phyloP scores from a whole-genome alignment of 2,329 filamentous ascomycete species.

The Aureobasidium lini region DNA sequence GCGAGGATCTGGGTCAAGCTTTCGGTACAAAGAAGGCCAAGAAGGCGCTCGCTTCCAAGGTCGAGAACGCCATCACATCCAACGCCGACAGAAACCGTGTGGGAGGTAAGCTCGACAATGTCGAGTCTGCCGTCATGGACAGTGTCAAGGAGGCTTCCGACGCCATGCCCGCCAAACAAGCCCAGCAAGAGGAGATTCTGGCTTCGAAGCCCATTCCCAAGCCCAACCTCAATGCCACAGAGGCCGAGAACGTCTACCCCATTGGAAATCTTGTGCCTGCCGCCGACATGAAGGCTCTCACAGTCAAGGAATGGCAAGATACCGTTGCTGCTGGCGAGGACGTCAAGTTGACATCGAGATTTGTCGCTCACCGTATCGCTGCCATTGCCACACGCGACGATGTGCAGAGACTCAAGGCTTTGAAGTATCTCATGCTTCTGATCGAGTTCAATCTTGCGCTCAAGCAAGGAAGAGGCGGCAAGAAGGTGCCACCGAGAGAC shows the following conservation, averaged over 20 bases:
- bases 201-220: slow-evolving; percentile 65
- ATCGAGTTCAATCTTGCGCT: slow-evolving; percentile 41
- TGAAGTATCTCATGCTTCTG: slow-evolving; percentile 42
- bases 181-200: slow-evolving; percentile 58
- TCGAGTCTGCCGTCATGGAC: slow-evolving; percentile 54
- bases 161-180: slow-evolving; percentile 59
- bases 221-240: slow-evolving; percentile 59
- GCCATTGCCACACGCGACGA: slow-evolving; percentile 48
- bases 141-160: slow-evolving; percentile 55
- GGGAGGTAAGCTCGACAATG: slow-evolving; percentile 43
- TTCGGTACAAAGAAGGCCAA: slow-evolving; percentile 83
- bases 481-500: slow-evolving; percentile 53
- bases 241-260: slow-evolving; percentile 66
- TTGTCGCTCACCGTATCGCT: slow-evolving; percentile 57
- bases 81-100: slow-evolving; percentile 36
- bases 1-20: slow-evolving; percentile 63
- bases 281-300: slow-evolving; percentile 59
- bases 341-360: slow-evolving; percentile 53
- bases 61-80: slow-evolving; percentile 60
- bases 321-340: slow-evolving; percentile 51
- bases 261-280: slow-evolving; percentile 58
- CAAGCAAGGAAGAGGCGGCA: slow-evolving; percentile 27
- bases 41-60: slow-evolving; percentile 63
- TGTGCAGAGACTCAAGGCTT: slow-evolving; percentile 39
- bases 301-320: slow-evolving; percentile 68